Evolutionary conservation across 768 basidiomycete species (phyloP).

Genomic region (Lactarius quietus): DNA sequence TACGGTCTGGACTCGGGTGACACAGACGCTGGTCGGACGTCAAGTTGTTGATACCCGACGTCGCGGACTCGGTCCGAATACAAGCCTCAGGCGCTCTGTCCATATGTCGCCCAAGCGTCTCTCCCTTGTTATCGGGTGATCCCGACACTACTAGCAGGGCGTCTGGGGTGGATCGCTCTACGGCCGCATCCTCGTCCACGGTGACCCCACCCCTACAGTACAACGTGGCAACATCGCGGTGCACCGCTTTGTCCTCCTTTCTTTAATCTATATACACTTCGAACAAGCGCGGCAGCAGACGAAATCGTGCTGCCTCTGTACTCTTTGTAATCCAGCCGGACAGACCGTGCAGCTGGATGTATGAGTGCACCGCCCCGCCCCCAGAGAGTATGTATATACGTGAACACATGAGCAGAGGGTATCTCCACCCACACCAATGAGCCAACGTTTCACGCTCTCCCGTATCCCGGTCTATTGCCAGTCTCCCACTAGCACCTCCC

Average conservation of each 20-base stretch:
- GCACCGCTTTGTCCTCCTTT: neutral
- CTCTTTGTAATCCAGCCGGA: neutral
- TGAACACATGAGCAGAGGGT: no score
- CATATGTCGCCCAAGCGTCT: no score
- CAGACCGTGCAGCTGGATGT: neutral
- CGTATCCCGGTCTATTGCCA: neutral
- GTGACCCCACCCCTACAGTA: neutral
- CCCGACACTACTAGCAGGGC: no score
- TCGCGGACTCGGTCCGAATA: no score
- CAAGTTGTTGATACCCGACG: no score
- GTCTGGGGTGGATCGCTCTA: no score
- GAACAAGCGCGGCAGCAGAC: neutral
- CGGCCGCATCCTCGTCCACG: no score
- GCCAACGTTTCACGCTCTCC: neutral
- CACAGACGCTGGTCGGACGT: no score
- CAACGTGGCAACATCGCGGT: neutral
- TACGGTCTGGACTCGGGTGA: no score
- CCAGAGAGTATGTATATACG: neutral
- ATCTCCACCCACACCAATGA: neutral
- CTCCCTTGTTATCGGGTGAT: no score
- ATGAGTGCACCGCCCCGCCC: neutral
- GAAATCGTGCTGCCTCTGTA: neutral
- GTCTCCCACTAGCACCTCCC: neutral
- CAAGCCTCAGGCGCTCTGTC: no score
- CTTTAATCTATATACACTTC: neutral